Evolutionary conservation across 495 filamentous ascomycete species (phyloP), one percentile per base, ranked within the genome.

Genomic region (Glutinoglossum americanum): DNA sequence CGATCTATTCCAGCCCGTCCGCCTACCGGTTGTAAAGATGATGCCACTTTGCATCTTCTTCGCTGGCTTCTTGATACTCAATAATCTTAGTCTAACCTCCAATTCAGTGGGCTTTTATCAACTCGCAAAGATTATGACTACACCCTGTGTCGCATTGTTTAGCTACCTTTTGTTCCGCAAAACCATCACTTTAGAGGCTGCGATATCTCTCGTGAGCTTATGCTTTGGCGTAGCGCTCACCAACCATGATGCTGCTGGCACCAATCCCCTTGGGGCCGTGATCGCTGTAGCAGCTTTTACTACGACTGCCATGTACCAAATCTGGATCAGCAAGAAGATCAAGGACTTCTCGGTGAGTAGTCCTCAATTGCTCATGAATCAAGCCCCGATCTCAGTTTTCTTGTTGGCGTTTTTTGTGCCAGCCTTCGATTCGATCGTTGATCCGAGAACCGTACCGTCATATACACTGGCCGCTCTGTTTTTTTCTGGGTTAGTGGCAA

Each of bases 261-360:
- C 61, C 3, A 64, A 64, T 13, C 56, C 64, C 9, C 59, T 67
- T 27, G 68, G 68, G 9, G 64, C 67, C 3, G 64, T 64, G 3
- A 64, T 70, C 49, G 68, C 68, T 1, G 58, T 63, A 32, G 59
- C 66, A 27, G 68, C 68, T 0, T 70, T 70, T 57, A 63, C 58
- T 49, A 64, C 67, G 0, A 70, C 68, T 3, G 67, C 66, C 1
- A 64, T 70, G 54, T 70, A 70, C 55, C 68, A 70, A 58, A 66
- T 70, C 19, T 69, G 67, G 67, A 70, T 70, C 51, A 67, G 68
- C 41, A 70, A 69, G 66, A 69, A 69, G 56, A 70, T 70, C 58
- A 63, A 66, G 51, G 68, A 69, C 47, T 69, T 70, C 51, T 48
- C 54, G 11, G 68, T 69, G 11, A 64, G 65, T 0, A 62, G 61